Evolutionary conservation across 345 rosid genomes (phyloP), one percentile per base, ranked within the genome.

Genomic region (Pistacia integerrima): DNA sequence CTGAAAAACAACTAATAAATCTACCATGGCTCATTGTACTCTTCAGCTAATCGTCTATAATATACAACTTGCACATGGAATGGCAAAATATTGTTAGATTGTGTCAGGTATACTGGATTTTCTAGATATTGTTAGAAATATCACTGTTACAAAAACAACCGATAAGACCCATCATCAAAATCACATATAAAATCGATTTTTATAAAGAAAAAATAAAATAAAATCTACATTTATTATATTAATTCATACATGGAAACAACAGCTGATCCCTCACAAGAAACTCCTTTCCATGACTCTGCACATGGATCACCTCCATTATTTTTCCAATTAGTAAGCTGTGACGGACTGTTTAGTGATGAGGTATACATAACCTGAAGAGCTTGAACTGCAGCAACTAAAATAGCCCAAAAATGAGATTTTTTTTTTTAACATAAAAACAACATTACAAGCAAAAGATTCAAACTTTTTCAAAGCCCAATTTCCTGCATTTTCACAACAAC

Each of bases 271-370:
- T 90, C 88, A 70, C 99, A 97, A 44, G 87, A 83, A 68, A 97
- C 81, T 73, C 99, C 99, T 87, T 84, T 90, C 99, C 99, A 97
- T 70, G 98, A 87, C 82, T 94, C 98, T 71, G 82, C 85, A 81
- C 99, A 97, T n/a, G 98, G 99, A 89, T 96, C 99, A 18, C 92
- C 94, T 44, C 92, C 94, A 20, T 68, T 80, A 81, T 65, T 85
- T 68, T 88, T 92, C 99, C 99, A 97, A 84, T 85, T 92, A 64
- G 94, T 94, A 46, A 97, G 86, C 89, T 91, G 89, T 22, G 90
- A 84, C 78, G 99, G 89, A 75, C 89, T 87, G 79, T 91, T 91
- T 60, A 97, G 77, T 73, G 99, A 85, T n/a, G n/a, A n/a, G 82
- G 91, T 86, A 81, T 88, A 97, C 77, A 94, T 11, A 52, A 87